These are phyloP conservation scores for Fusarium poae DNA, from an alignment of 2,329 filamentous ascomycete species.

Conservation along the genomic window DNA sequence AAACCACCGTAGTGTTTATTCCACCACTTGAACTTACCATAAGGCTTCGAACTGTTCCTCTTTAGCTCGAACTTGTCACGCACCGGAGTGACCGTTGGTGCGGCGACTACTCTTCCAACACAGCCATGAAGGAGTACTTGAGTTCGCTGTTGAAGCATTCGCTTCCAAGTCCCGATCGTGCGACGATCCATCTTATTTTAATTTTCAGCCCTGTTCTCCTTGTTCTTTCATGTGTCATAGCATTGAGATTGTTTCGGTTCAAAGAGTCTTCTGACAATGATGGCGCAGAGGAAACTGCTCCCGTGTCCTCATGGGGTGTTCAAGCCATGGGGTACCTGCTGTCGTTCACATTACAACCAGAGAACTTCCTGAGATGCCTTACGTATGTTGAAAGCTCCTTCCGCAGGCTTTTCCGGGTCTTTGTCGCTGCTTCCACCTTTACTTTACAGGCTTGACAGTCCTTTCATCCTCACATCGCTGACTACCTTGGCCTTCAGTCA, in stretches of 20 bases:
- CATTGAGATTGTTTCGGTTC: background rate
- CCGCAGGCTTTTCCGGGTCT: background rate
- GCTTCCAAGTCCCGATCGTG: background rate
- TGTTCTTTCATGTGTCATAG: background rate
- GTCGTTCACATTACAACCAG: background rate
- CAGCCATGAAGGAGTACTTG: background rate
- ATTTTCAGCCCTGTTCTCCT: background rate
- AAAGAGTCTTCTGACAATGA: background rate
- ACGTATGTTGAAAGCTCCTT: constrained; percentile 1
- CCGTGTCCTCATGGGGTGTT: background rate
- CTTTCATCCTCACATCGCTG: too few relatives aligned
- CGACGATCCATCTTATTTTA: background rate
- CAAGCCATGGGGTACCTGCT: background rate
- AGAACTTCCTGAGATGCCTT: background rate
- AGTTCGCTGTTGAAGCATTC: background rate
- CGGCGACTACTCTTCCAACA: background rate
- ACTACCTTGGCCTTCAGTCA: background rate
- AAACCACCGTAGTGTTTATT: too few relatives aligned
- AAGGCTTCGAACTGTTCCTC: background rate
- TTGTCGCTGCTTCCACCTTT: background rate
- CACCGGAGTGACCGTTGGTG: background rate
- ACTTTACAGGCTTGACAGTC: background rate
- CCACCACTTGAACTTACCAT: too few relatives aligned
- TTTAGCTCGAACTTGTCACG: background rate
- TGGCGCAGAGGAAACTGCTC: background rate